These are phyloP conservation scores for Petrea volubilis DNA, from an alignment of 257 asterid genomes.

Conservation along the genomic window DNA sequence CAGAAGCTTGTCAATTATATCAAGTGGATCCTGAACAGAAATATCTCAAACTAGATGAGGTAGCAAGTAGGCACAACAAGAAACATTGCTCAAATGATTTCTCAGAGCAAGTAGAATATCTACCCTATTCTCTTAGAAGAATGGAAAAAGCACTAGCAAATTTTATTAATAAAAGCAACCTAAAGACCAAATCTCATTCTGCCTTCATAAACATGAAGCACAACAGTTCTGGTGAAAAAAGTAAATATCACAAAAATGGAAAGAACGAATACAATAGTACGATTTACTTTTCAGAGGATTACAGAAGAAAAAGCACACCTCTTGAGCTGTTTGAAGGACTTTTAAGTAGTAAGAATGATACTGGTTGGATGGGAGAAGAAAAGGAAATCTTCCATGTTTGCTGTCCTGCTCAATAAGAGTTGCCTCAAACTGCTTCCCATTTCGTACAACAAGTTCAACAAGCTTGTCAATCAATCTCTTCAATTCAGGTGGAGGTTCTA, in stretches of 20 bases:
- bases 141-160: not conserved
- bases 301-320: constrained; percentile 47
- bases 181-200: not conserved
- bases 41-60: not conserved
- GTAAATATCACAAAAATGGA: not conserved
- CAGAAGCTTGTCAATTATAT: too few relatives aligned
- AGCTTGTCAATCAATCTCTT: constrained; percentile 74
- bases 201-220: not conserved
- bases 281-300: not conserved
- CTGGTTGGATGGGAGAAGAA: constrained; percentile 78
- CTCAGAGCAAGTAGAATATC: not conserved
- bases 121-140: not conserved
- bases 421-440: constrained; percentile 85
- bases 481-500: constrained; percentile 84
- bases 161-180: not conserved
- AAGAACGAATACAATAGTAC: not conserved
- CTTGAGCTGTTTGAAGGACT: constrained; percentile 62
- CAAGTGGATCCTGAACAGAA: too few relatives aligned
- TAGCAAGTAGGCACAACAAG: not conserved
- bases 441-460: constrained; percentile 70
- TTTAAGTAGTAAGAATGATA: constrained; percentile 78
- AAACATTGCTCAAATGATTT: not conserved
- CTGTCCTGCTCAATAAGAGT: constrained; percentile 78
- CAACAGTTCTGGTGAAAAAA: not conserved
- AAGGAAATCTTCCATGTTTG: constrained; percentile 70